Conservation (phyloP, 176 grass and related monocot species). For the Avena eriantha region DNA sequence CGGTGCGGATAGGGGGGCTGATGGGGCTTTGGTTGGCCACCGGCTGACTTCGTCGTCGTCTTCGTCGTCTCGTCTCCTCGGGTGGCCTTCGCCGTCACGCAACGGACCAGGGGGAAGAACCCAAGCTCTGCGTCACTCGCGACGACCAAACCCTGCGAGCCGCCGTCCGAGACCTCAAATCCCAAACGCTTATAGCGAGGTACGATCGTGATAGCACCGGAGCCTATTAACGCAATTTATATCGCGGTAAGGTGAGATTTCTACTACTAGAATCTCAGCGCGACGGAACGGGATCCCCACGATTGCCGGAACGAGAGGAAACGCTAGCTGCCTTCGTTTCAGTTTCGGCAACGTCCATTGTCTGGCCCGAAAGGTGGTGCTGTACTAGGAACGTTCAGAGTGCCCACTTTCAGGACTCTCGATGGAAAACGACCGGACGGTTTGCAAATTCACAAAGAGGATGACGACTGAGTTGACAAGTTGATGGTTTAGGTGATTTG, state of each 20-base stretch:
- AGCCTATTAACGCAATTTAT: too few relatives aligned
- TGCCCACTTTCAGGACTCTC: neutral
- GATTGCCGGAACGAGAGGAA: too few relatives aligned
- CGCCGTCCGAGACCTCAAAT: neutral
- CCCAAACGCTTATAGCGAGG: neutral
- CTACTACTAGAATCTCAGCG: too few relatives aligned
- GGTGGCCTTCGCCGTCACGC: conserved; percentile 43
- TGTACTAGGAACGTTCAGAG: neutral
- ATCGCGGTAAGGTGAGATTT: too few relatives aligned
- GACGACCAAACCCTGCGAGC: conserved; percentile 28
- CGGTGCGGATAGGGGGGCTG: conserved; percentile 33
- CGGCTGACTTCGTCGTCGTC: conserved; percentile 46
- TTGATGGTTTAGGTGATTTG: conserved; percentile 7
- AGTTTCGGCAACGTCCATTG: too few relatives aligned
- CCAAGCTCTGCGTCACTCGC: neutral
- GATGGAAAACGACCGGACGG: neutral
- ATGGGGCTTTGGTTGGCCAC: conserved; percentile 36
- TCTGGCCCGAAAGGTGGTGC: neutral
- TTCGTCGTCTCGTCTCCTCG: neutral
- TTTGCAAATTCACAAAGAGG: neutral
- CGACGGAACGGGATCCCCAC: too few relatives aligned
- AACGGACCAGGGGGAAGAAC: conserved; percentile 22
- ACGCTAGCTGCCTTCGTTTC: too few relatives aligned
- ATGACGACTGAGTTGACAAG: neutral
- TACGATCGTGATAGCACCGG: neutral